Percentiles rank a stretch among this genome's conserved stretches.
phyloP scores from a whole-genome alignment of 1,139 yeast species.

The Lodderomyces jiufengensis region DNA sequence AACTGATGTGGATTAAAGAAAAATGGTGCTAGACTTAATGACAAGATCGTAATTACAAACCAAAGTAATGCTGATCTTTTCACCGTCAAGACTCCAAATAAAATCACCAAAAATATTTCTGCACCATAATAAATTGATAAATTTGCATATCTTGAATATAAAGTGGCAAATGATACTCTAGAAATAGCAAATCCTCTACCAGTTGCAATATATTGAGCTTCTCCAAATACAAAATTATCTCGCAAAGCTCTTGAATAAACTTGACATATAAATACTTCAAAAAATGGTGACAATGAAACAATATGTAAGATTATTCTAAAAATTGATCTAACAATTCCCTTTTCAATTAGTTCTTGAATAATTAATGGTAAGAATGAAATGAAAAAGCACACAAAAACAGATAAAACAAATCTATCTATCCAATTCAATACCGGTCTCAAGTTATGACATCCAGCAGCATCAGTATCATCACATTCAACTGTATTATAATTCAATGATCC shows the following conservation, averaged over 20 bases:
- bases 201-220: conserved; percentile 79
- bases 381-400: conserved; percentile 79
- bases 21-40: conserved; percentile 75
- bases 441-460: conserved; percentile 66
- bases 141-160: conserved; percentile 64
- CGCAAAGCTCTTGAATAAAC: conserved; percentile 70
- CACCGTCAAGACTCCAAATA: conserved; percentile 63
- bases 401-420: conserved; percentile 76
- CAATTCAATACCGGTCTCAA: conserved; percentile 72
- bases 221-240: conserved; percentile 72
- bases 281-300: conserved; percentile 71
- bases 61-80: conserved; percentile 78
- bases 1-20: conserved; percentile 87
- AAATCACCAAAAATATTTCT: conserved; percentile 50
- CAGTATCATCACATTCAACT: conserved; percentile 51
- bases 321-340: conserved; percentile 65
- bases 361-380: conserved; percentile 78
- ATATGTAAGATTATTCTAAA: conserved; percentile 62
- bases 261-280: conserved; percentile 86
- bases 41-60: conserved; percentile 77
- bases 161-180: conserved; percentile 53
- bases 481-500: conserved; percentile 61
- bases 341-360: conserved; percentile 75
- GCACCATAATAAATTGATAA: conserved; percentile 67
- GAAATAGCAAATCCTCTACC: conserved; percentile 84